phyloP scores from a whole-genome alignment of 106 monocot species.

The Alisma plantagoaquatica region DNA sequence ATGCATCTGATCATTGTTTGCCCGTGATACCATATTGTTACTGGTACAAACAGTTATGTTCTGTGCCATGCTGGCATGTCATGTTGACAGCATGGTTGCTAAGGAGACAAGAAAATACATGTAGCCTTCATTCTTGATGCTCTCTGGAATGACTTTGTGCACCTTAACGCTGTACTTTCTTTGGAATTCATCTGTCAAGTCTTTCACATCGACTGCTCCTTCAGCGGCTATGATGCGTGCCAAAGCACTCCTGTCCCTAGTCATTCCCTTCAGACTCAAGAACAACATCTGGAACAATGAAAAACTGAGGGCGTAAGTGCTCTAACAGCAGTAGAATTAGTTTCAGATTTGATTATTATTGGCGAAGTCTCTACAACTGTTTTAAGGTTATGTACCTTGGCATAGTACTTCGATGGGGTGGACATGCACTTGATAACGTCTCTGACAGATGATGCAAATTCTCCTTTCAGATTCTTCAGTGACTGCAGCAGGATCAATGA shows the following conservation, averaged over 20 bases:
- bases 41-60: too few relatives aligned
- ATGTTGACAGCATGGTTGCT: neutral
- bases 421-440: conserved; percentile 28
- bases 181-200: conserved; percentile 24
- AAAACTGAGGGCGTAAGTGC: neutral
- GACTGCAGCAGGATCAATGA: conserved; percentile 17
- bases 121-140: conserved; percentile 20
- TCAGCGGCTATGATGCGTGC: conserved; percentile 26
- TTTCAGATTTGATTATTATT: neutral
- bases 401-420: conserved; percentile 30
- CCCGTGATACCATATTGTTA: too few relatives aligned
- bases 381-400: conserved; percentile 24
- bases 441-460: conserved; percentile 39
- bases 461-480: conserved; percentile 16
- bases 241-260: conserved; percentile 14
- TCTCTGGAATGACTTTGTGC: conserved; percentile 21
- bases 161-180: conserved; percentile 24
- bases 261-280: conserved; percentile 17
- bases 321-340: neutral
- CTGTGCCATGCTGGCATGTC: too few relatives aligned
- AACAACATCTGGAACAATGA: conserved; percentile 25
- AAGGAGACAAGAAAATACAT: conserved; percentile 36
- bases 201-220: conserved; percentile 35
- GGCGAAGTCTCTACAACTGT: neutral
- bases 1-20: too few relatives aligned